Percentiles rank a stretch among this genome's conserved stretches.
Conservation (phyloP, 139 green algal genomes). For the Spirogloea muscicola region DNA sequence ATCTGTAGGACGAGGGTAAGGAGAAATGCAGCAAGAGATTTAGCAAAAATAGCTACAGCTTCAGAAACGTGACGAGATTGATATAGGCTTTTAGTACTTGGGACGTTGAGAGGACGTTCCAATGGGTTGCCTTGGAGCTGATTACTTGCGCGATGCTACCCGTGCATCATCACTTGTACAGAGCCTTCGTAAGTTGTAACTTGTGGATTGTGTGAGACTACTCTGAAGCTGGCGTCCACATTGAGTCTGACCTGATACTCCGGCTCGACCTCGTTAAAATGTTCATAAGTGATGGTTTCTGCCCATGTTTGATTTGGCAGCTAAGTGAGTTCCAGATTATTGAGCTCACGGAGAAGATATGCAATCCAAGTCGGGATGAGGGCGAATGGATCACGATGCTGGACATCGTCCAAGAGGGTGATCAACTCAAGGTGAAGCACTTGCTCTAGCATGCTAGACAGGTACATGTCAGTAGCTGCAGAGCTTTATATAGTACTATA, state of each 20-base stretch:
- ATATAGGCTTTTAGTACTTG: too few species aligned
- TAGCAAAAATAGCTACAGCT: too few species aligned
- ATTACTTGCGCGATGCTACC: not conserved
- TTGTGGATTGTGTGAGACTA: not conserved
- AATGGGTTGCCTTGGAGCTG: not conserved
- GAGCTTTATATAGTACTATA: too few species aligned
- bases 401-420: slow-evolving; percentile 41
- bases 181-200: not conserved
- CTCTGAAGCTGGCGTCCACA: not conserved
- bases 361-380: slow-evolving; percentile 26
- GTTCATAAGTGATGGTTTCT: not conserved
- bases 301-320: slow-evolving; percentile 13
- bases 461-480: not conserved
- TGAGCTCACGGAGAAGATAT: slow-evolving; percentile 44
- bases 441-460: not conserved
- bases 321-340: slow-evolving; percentile 38
- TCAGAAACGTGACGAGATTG: too few species aligned
- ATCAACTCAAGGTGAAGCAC: slow-evolving; percentile 28
- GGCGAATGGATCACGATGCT: slow-evolving; percentile 40
- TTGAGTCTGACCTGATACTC: not conserved
- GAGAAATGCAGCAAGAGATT: too few species aligned
- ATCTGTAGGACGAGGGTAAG: too few species aligned
- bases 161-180: too few species aligned
- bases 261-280: not conserved
- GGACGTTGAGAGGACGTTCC: too few species aligned